Evolutionary conservation across 2,329 filamentous ascomycete genomes (phyloP), one percentile per base, ranked within the genome.

Genomic region (Apiospora kogelbergensis): DNA sequence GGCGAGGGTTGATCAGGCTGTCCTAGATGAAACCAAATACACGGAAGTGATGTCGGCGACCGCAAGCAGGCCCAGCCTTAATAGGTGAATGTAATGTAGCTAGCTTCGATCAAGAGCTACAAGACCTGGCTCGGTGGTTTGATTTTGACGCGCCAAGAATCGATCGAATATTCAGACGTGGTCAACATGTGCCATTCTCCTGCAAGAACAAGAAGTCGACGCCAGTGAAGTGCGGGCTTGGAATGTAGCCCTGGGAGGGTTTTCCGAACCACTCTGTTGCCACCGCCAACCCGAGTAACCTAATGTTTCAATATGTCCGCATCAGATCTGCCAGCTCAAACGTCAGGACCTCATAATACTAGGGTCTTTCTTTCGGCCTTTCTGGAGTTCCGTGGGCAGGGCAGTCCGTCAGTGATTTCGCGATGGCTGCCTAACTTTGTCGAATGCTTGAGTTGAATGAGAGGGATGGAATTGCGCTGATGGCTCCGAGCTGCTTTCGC

Each of bases 1-100:
- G 80, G 71, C 65, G 57, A 42, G 26, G 45, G 20, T 15, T 26
- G 17, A 10, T 37, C 17, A 37, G 7, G 30, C 6, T 37, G 48
- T 20, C 17, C 30, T n/a, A 20, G 48, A 33, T 20, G 48, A 20
- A 11, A 60, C 17, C 20, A 60, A 26, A 33, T 30, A 30, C 48
- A 57, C 24, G 15, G 26, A 30, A 15, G 13, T 13, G 46, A 53
- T 53, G 6, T 26, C 46, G 22, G 46, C 46, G 46, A 53, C 46
- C 26, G 46, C 22, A 53, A 26, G 22, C 46, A 53, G 46, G 2
- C 46, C 24, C 24, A 53, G 13, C 46, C 46, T 53, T 26, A 4
- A 26, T 22, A 53, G 22, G 9, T 26, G 22, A 15, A 11, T 13
- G 24, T 20, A 57, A 30, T 20, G 48, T 13, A 33, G 4, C 24